Base-by-base conservation (phyloP, 306 rosid species). In the Rosa persica region DNA sequence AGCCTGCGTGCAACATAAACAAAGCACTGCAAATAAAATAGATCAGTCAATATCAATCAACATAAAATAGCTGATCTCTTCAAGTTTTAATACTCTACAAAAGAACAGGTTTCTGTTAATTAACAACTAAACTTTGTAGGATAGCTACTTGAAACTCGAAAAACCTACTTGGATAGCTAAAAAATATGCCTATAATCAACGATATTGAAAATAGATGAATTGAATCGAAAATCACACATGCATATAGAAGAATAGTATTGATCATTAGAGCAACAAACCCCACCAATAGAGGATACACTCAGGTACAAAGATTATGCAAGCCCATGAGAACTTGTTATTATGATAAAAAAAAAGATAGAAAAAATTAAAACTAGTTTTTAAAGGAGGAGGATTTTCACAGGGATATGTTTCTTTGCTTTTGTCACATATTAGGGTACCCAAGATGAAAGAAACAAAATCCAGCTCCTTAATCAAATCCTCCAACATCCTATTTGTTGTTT, bases 401-500 rank as follows among this genome's bases (percentile, higher is more conserved):
- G 78, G 73, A 75, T 75, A 61, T 44, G 13, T 39, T 44, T 75
- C 19, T 42, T 16, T 43, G 46, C 12, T 57, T 42, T 54, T 67
- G 76, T 58, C 79, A 68, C 58, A 23, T 51, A 52, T 42, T 16
- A 62, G 55, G 67, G 52, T 13, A 77, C 61, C 71, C 15, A 27
- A 76, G 22, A 40, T 15, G 72, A 54, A 61, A 76, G 77, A 60
- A 74, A 81, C 72, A 72, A 66, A 78, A 81, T 44, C 74, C 74
- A 76, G 43, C 61, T 51, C 22, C 52, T 39, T 22, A 52, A 55
- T 48, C 54, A 73, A 55, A 66, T 40, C 54, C 62, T 20, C 43
- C 70, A 55, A 72, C 85, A 77, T 77, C 75, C 68, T 72, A 46
- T n/a, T 44, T 78, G 85, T 69, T 54, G 82, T 77, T 78, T 78